A percentile compares a stretch with the other conserved stretches of the same genome.
Evolutionary conservation across 345 rosid species (phyloP).

Genomic region (Laguncularia racemosa): DNA sequence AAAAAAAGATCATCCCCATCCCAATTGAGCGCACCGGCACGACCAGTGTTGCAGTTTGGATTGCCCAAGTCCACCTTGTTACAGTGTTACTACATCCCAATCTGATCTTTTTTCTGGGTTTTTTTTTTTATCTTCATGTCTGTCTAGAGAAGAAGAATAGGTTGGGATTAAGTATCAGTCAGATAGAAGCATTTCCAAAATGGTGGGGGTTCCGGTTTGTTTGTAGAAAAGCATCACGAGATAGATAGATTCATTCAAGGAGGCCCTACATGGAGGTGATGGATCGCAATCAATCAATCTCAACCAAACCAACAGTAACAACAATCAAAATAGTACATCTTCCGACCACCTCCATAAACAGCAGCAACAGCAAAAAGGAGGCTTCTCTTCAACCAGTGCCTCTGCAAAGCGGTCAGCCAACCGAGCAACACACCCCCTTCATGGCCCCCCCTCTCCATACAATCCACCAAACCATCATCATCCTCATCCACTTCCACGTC

Average conservation of each 20-base stretch:
- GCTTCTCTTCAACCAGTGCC: conserved; percentile 16
- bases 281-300: no score
- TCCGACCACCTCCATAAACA: conserved; percentile 16
- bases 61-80: no score
- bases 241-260: no score
- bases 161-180: neutral
- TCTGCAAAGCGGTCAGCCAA: conserved; percentile 1
- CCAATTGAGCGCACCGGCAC: no score
- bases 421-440: conserved; percentile 24
- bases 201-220: no score
- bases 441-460: conserved; percentile 38
- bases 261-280: no score
- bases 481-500: conserved; percentile 1
- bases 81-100: no score
- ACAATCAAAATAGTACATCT: conserved; percentile 17
- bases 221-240: no score
- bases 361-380: neutral
- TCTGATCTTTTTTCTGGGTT: conserved; percentile 6
- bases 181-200: conserved; percentile 11
- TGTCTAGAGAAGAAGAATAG: neutral
- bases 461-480: conserved; percentile 1
- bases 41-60: no score
- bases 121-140: neutral
- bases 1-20: no score
- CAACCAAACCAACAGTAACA: neutral